Evolutionary conservation across 1,139 yeast genomes (phyloP).

Genomic region (Magnusiomyces fungicola): DNA sequence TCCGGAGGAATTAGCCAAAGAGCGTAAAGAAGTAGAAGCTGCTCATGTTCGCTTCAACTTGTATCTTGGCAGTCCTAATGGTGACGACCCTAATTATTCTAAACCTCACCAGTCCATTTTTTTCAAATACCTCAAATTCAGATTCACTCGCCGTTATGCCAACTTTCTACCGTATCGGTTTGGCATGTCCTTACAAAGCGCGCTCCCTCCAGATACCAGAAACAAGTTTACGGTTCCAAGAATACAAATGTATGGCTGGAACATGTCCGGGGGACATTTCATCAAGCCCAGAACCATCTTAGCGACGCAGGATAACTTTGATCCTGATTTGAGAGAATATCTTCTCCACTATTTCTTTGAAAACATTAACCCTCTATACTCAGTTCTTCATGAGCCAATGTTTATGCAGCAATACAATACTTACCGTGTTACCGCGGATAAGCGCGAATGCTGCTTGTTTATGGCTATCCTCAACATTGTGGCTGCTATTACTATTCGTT

Average conservation of each 20-base stretch:
- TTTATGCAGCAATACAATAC: slow-evolving; percentile 46
- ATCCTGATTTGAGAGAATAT: slow-evolving; percentile 12
- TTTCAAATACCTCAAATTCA: slow-evolving; percentile 4
- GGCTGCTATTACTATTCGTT: slow-evolving; percentile 48
- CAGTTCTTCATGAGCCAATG: slow-evolving; percentile 48
- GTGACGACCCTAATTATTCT: background rate
- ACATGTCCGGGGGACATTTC: slow-evolving; percentile 52
- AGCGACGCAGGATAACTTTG: background rate
- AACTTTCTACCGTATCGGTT: slow-evolving; percentile 13
- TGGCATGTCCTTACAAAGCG: slow-evolving; percentile 11
- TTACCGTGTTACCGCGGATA: slow-evolving; percentile 29
- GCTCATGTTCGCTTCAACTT: background rate
- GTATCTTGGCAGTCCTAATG: background rate
- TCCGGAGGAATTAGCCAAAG: too few species aligned
- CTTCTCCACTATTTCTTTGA: slow-evolving; percentile 41
- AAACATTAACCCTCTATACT: slow-evolving; percentile 49
- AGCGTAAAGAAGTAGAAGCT: too few species aligned
- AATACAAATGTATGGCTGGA: slow-evolving; percentile 60
- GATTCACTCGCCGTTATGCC: slow-evolving; percentile 14
- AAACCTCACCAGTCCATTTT: background rate
- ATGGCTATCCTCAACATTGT: slow-evolving; percentile 47
- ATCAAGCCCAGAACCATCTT: slow-evolving; percentile 39
- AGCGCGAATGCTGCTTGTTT: slow-evolving; percentile 37
- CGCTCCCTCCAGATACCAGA: slow-evolving; percentile 28
- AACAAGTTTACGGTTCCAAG: slow-evolving; percentile 44